Base-by-base conservation (phyloP, 1,284 basidiomycete genomes). In the Blastosporella zonata region DNA sequence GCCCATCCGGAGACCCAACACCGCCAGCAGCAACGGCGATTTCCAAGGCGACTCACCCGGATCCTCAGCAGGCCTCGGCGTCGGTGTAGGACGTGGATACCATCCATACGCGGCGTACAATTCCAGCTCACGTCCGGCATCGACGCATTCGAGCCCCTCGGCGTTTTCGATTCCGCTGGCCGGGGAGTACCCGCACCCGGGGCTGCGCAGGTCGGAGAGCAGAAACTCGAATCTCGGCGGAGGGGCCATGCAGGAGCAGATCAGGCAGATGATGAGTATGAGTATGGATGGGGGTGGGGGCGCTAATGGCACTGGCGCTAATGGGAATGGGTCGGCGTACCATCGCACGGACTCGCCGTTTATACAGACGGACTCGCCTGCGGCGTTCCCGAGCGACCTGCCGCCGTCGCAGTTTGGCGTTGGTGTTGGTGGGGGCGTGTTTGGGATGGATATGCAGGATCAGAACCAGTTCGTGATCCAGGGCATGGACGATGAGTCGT, bases 71-170 rank as follows among this genome's bases (percentile, higher is more conserved):
- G 53, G 55, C 12, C 53, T 52, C 15, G 43, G 34, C n/a, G 47
- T 56, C 8, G 53, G 56, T 2, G 49, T 44, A 2, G 48, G 46
- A 22, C 59, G 74, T 21, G 75, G 72, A 7, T 84, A 79, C 55
- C 81, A 84, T 56, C 81, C 81, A 0, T 83, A 84, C 54, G 77
- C 76, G 7, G 59, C 61, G 41, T 71, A 70, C 31, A 59, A 59
- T 6, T 61, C 62, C 27, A 52, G 53, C 29, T 70, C 70, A 6
- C 61, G 71, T 44, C 66, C 66, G 5, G 66, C 66, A 28, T 79
- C 77, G 34, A 72, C 79, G 21, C 75, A 80, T 49, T 78, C 74
- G 27, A 83, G 82, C 55, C 81, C 81, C n/a, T 73, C 75, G 58
- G 69, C 70, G 50, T 77, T 75, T 55, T 63, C 68, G 25, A 61